Percentiles rank a stretch among this genome's conserved stretches.
phyloP scores from a whole-genome alignment of 805 yeast species.

The Lipomyces mesembrius region DNA sequence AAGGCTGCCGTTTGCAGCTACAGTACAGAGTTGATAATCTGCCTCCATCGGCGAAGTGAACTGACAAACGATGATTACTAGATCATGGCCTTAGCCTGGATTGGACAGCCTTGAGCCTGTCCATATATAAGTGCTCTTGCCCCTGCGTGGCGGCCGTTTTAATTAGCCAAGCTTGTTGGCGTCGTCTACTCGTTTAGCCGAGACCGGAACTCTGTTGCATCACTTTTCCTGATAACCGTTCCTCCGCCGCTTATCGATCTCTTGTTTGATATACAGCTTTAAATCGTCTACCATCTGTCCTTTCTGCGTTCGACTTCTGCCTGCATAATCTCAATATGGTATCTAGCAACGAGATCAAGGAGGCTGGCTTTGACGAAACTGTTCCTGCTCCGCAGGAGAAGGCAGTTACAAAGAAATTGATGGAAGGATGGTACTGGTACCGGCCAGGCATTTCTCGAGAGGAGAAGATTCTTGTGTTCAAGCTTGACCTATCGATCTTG shows the following conservation, averaged over 20 bases:
- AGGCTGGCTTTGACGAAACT: not conserved
- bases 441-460: conserved; percentile 37
- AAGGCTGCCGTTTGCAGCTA: too few relatives aligned
- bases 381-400: not conserved
- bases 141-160: not conserved
- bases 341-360: not conserved
- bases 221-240: not conserved
- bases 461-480: conserved; percentile 44
- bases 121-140: not conserved
- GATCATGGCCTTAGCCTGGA: not conserved
- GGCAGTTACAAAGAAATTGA: not conserved
- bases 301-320: not conserved
- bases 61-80: too few relatives aligned
- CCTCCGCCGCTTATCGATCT: too few relatives aligned
- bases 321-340: not conserved
- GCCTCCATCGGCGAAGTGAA: not conserved
- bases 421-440: conserved; percentile 40
- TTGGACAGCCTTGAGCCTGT: not conserved
- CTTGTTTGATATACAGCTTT: not conserved
- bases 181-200: not conserved
- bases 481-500: conserved; percentile 45
- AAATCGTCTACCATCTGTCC: not conserved
- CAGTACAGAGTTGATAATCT: too few relatives aligned
- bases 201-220: not conserved
- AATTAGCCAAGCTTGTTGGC: too few relatives aligned